phyloP scores from a whole-genome alignment of 352 stramenopile species.

The Globisporangium echinulatum region DNA sequence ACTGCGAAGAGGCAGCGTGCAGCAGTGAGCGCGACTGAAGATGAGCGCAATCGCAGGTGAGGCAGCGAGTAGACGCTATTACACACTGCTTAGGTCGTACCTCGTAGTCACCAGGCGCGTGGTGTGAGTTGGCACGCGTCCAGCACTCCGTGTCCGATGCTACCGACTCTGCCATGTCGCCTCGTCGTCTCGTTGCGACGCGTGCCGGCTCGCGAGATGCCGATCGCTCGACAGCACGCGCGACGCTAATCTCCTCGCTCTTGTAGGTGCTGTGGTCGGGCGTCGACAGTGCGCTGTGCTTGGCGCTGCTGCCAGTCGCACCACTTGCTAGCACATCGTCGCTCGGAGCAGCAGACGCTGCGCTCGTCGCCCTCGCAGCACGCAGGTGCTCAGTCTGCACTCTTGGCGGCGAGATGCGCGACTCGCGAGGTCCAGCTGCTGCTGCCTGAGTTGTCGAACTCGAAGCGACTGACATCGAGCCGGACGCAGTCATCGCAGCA shows the following conservation, averaged over 20 bases:
- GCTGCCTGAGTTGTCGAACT: not conserved
- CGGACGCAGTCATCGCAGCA: not conserved
- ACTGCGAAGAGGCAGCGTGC: not conserved
- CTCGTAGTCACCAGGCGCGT: not conserved
- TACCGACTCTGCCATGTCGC: no score
- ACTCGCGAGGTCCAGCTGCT: conserved; percentile 1
- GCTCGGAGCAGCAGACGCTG: not conserved
- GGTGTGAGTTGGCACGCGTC: not conserved
- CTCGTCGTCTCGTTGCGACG: not conserved
- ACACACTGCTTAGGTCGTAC: not conserved
- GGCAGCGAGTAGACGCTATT: not conserved
- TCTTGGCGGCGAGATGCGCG: not conserved
- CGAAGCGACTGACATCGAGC: not conserved
- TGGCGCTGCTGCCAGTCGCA: not conserved
- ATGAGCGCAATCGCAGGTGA: not conserved
- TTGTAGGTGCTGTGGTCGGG: conserved; percentile 3
- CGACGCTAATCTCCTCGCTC: conserved; percentile 9
- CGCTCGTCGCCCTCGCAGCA: not conserved
- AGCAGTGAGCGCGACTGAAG: not conserved
- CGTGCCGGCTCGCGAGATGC: not conserved
- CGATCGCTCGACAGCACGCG: not conserved
- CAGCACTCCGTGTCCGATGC: not conserved
- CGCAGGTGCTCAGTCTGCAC: not conserved
- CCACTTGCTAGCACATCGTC: not conserved
- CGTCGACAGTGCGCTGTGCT: not conserved